These are phyloP conservation scores for Tuber magnatum DNA, from an alignment of 495 filamentous ascomycete genomes.

Conservation along the genomic window DNA sequence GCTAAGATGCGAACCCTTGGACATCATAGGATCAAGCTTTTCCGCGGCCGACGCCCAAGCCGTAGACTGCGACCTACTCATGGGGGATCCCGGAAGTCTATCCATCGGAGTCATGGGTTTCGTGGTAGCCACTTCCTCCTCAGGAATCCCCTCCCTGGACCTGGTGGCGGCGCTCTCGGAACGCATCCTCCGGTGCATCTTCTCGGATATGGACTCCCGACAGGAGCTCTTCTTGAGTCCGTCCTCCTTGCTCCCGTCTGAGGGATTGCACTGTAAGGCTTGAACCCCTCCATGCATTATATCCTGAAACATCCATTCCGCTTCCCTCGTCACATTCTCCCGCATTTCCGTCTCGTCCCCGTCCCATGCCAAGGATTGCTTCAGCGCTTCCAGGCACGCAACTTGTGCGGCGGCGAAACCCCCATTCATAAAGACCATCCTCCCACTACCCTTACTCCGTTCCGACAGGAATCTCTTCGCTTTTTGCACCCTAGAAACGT, in stretches of 20 bases:
- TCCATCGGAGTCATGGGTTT: neutral
- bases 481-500: conserved; percentile 12
- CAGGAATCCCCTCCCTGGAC: neutral
- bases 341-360: conserved; percentile 20
- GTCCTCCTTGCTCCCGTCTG: conserved; percentile 13
- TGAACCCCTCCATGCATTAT: conserved; percentile 33
- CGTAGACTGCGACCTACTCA: neutral
- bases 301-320: conserved; percentile 34
- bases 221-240: conserved; percentile 16
- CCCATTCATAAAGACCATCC: conserved; percentile 36
- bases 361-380: conserved; percentile 20
- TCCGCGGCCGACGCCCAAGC: neutral
- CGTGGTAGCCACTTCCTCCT: neutral
- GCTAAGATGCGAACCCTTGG: conserved; percentile 16
- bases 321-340: conserved; percentile 26
- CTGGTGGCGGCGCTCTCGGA: neutral
- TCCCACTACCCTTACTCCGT: conserved; percentile 8
- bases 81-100: neutral
- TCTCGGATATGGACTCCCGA: conserved; percentile 17
- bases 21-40: conserved; percentile 17
- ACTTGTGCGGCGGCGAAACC: conserved; percentile 28
- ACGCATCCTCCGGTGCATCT: conserved; percentile 3
- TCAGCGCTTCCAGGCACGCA: conserved; percentile 29
- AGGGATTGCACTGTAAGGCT: conserved; percentile 19
- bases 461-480: conserved; percentile 26